Evolutionary conservation across 1,284 basidiomycete genomes (phyloP).

Genomic region (Porogramme epimiltina): DNA sequence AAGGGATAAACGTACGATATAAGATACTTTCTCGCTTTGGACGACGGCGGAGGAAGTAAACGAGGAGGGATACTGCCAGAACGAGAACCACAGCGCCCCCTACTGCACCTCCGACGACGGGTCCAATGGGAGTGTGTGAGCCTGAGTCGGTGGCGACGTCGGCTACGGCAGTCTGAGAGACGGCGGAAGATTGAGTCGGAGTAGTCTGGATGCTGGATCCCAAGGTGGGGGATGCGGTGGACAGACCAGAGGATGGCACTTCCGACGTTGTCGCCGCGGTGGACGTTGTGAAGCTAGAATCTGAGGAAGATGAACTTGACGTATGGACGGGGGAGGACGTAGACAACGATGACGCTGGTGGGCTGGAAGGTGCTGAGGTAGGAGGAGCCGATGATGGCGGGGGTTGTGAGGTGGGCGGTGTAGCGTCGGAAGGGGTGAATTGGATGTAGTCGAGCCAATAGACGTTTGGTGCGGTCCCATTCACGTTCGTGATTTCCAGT

Average conservation of each 20-base stretch:
- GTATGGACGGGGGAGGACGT: too few relatives aligned
- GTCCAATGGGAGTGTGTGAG: neutral
- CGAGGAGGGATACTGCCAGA: neutral
- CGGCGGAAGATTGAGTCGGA: neutral
- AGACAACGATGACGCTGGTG: neutral
- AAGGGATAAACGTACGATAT: too few relatives aligned
- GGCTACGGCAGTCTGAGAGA: too few relatives aligned
- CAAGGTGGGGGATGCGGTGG: too few relatives aligned
- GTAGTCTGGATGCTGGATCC: neutral
- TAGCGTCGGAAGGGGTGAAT: neutral
- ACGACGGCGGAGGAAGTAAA: neutral
- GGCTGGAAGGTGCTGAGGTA: too few relatives aligned
- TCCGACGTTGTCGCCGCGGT: too few relatives aligned
- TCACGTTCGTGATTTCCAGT: constrained; percentile 3
- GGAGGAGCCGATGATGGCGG: neutral
- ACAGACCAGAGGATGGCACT: too few relatives aligned
- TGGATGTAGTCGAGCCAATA: constrained; percentile 8
- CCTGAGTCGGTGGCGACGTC: neutral
- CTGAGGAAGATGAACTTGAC: too few relatives aligned
- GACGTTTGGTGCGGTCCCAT: neutral
- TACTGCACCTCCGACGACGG: neutral
- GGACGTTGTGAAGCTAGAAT: too few relatives aligned
- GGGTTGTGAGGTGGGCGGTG: neutral
- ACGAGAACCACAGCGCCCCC: neutral
- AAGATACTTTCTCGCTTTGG: too few relatives aligned